phyloP scores from a whole-genome alignment of 306 rosid species.

The Quercus alba region DNA sequence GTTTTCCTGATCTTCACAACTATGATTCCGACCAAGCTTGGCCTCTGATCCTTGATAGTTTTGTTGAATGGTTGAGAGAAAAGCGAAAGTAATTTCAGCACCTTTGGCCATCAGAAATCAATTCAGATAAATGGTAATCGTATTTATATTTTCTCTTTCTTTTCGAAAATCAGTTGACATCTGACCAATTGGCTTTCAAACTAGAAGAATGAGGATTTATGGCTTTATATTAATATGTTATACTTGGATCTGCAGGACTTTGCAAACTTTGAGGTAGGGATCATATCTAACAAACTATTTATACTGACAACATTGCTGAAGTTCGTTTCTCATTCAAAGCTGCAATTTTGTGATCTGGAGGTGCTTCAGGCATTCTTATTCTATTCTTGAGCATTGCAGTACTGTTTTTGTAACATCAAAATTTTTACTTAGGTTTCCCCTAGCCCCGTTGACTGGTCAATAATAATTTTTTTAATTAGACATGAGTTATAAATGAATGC shows the following conservation, averaged over 20 bases:
- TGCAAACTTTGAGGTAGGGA: neutral
- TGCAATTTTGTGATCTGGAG: slow-evolving; percentile 1
- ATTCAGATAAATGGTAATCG: neutral
- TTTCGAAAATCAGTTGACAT: slow-evolving; percentile 19
- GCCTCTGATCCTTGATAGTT: slow-evolving; percentile 64
- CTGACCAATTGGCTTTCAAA: slow-evolving; percentile 12
- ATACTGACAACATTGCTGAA: slow-evolving; percentile 18
- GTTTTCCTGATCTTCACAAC: slow-evolving; percentile 40
- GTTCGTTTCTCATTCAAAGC: slow-evolving; percentile 16
- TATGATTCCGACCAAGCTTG: slow-evolving; percentile 64
- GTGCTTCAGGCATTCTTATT: slow-evolving; percentile 2
- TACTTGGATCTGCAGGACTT: slow-evolving; percentile 4
- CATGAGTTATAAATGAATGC: neutral
- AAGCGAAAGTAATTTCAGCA: slow-evolving; percentile 13
- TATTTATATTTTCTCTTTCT: neutral
- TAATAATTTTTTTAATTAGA: neutral
- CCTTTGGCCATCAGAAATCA: neutral
- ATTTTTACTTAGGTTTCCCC: slow-evolving; percentile 6
- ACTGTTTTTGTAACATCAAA: slow-evolving; percentile 6
- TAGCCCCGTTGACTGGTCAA: neutral
- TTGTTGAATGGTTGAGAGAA: slow-evolving; percentile 69
- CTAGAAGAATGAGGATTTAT: slow-evolving; percentile 31
- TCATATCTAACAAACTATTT: neutral
- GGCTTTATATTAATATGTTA: slow-evolving; percentile 30
- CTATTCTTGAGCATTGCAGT: slow-evolving; percentile 17